phyloP scores from a whole-genome alignment of 257 asterid genomes.

The Datura wrightii region DNA sequence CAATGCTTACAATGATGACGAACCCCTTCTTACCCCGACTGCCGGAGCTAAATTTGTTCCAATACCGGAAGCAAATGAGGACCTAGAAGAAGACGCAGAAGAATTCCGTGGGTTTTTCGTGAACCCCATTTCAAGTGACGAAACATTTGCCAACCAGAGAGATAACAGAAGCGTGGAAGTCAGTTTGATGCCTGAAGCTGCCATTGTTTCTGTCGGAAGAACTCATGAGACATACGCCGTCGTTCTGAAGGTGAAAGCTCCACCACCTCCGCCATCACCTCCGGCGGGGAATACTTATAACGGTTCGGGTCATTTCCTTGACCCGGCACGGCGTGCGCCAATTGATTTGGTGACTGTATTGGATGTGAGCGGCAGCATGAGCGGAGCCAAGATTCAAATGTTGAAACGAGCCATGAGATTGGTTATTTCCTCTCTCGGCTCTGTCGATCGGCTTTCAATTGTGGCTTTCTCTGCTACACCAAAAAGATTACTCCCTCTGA shows the following conservation, averaged over 20 bases:
- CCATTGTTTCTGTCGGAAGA: conserved; percentile 62
- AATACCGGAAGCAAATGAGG: conserved; percentile 42
- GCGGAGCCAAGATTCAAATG: conserved; percentile 88
- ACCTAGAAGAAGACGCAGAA: conserved; percentile 41
- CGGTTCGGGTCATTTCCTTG: conserved; percentile 35
- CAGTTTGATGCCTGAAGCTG: conserved; percentile 70
- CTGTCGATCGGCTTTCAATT: conserved; percentile 85
- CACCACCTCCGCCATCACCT: conserved; percentile 28
- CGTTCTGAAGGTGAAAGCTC: conserved; percentile 79
- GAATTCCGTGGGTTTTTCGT: conserved; percentile 83
- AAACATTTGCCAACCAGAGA: neutral
- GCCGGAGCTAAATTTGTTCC: conserved; percentile 48
- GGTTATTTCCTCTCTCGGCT: conserved; percentile 85
- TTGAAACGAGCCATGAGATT: conserved; percentile 84
- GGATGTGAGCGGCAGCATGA: conserved; percentile 81
- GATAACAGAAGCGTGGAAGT: conserved; percentile 54
- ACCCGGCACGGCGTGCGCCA: conserved; percentile 74
- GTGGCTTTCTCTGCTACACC: conserved; percentile 72
- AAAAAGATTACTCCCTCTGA: conserved; percentile 61
- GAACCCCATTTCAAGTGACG: conserved; percentile 60
- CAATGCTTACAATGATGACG: conserved; percentile 67
- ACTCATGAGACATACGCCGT: conserved; percentile 66
- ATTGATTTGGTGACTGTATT: conserved; percentile 86
- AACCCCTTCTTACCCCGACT: conserved; percentile 66
- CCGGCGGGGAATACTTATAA: conserved; percentile 37